Evolutionary conservation across 139 green algal species (phyloP).

Genomic region (Chlamydomonas urium): DNA sequence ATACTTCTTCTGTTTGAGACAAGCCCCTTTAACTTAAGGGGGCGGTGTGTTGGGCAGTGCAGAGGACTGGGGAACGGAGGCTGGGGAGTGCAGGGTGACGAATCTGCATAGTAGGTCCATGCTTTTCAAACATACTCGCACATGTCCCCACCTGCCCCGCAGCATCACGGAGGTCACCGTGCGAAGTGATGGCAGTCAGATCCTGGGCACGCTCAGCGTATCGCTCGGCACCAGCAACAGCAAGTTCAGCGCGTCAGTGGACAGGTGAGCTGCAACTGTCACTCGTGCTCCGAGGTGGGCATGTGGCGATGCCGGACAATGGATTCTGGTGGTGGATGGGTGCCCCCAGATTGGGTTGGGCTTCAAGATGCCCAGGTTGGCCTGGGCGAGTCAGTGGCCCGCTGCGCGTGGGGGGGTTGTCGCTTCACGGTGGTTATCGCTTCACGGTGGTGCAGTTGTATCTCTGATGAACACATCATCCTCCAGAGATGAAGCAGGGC

Average conservation of each 20-base stretch:
- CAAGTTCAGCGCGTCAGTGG: conserved; percentile 68
- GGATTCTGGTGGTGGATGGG: no score
- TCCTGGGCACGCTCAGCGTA: conserved; percentile 64
- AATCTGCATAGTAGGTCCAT: neutral
- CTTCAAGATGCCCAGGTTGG: no score
- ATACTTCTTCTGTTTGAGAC: neutral
- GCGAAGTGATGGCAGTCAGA: conserved; percentile 31
- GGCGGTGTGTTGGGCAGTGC: no score
- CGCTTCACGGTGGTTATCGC: no score
- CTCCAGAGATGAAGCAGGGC: no score
- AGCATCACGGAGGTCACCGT: conserved; percentile 45
- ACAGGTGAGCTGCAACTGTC: conserved; percentile 27
- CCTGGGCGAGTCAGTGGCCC: no score
- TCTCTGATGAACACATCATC: no score
- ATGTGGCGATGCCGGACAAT: neutral
- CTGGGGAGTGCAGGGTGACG: neutral
- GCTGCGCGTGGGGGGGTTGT: no score
- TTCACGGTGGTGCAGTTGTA: no score
- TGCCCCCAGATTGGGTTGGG: no score
- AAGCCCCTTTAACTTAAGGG: no score
- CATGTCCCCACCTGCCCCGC: neutral
- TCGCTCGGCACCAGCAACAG: conserved; percentile 52
- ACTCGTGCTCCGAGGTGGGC: neutral
- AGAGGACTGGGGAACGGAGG: no score
- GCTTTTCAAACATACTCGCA: neutral